Percentiles rank a stretch among this genome's conserved stretches.
These are phyloP conservation scores for Dentipellis sp. DNA, from an alignment of 768 basidiomycete species.

Conservation along the genomic window DNA sequence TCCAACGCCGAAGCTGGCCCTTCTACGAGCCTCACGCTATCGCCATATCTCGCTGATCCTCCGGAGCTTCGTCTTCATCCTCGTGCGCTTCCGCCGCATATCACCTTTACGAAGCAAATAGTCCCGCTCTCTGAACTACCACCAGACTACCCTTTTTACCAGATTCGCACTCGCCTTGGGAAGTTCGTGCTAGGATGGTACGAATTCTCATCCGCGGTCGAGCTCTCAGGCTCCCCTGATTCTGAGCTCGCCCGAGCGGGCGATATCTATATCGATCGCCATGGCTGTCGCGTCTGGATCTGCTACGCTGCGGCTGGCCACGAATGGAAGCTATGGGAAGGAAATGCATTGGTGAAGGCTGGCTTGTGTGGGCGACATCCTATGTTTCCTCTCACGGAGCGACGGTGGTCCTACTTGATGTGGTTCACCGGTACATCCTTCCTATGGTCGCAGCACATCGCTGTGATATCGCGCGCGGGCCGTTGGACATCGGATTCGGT, in stretches of 20 bases:
- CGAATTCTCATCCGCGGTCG: not conserved
- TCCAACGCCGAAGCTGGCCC: no score
- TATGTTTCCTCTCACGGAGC: not conserved
- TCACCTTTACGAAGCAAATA: not conserved
- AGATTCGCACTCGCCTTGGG: not conserved
- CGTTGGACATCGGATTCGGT: not conserved
- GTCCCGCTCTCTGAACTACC: not conserved
- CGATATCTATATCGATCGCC: not conserved
- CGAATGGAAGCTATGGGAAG: not conserved
- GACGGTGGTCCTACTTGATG: not conserved
- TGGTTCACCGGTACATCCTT: not conserved
- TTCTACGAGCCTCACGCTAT: not conserved
- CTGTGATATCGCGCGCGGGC: not conserved
- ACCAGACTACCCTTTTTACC: not conserved
- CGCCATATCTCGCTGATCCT: not conserved
- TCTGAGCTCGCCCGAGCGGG: not conserved
- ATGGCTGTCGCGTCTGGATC: not conserved
- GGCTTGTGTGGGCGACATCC: not conserved
- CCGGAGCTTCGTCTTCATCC: not conserved
- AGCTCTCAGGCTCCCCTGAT: not conserved
- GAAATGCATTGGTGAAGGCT: not conserved
- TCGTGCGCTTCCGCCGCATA: not conserved
- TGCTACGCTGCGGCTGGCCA: not conserved
- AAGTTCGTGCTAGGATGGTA: not conserved
- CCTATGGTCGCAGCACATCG: not conserved